Percentiles rank a stretch among this genome's conserved stretches.
Evolutionary conservation across 78 protist species (phyloP).

Genomic region (Dictyostelium citrinum): DNA sequence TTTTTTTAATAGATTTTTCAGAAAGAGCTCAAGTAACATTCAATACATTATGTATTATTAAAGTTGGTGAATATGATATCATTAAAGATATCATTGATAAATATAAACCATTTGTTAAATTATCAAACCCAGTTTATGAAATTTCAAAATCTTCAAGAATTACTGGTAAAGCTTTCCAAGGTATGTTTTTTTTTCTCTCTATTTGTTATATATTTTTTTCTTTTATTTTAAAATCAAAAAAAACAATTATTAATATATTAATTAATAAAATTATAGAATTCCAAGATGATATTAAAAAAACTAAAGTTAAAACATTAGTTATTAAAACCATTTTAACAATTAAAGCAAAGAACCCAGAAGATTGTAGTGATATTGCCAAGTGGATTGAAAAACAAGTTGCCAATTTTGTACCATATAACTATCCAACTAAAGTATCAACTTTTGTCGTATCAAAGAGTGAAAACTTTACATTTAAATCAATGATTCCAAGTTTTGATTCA

Average conservation of each 20-base stretch:
- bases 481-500: constrained; percentile 10
- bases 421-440: constrained; percentile 7
- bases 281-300: constrained; percentile 12
- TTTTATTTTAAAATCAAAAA: neutral
- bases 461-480: constrained; percentile 10
- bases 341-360: constrained; percentile 16
- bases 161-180: constrained; percentile 13
- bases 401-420: constrained; percentile 2
- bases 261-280: neutral
- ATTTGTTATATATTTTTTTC: neutral
- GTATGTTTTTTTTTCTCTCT: neutral
- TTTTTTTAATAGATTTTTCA: neutral
- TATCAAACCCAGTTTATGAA: neutral
- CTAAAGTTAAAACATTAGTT: neutral
- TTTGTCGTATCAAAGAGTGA: neutral
- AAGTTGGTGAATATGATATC: constrained; percentile 3
- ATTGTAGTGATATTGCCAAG: neutral
- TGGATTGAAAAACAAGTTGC: constrained; percentile 20
- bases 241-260: neutral
- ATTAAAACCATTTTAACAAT: constrained; percentile 7
- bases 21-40: constrained; percentile 12
- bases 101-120: constrained; percentile 17
- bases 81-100: neutral
- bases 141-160: constrained; percentile 14
- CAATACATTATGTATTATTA: neutral